Base-by-base conservation (phyloP, 305 asterid genomes). In the Fraxinus greggii region DNA sequence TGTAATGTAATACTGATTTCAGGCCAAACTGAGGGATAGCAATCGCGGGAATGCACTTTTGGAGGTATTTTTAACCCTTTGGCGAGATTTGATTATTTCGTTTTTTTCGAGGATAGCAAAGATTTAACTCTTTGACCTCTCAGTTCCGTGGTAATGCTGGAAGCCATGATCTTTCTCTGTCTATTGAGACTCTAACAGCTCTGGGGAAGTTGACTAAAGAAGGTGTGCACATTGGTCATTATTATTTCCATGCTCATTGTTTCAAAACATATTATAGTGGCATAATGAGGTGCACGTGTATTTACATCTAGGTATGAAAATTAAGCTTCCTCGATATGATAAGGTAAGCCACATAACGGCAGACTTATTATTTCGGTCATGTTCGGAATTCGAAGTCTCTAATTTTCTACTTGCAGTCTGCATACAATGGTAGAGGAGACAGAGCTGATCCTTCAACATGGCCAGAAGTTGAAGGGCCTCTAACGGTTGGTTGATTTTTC, bases 141-240 rank as follows among this genome's bases (percentile, higher is more conserved):
- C 87, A 96, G 99, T 89, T 86, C 31, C 98, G 98, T 80, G 99
- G 98, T 86, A 97, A 97, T 89, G 99, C 99, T 87, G 99, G 99
- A 88, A 97, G 99, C 90, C 98, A 97, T 84, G 99, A 97, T 88
- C 99, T 97, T 78, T 54, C 92, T 7, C 88, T 97, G 40, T 95
- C 98, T 31, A 85, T 91, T 69, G 95, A 94, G 86, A 93, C 98
- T 38, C 89, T 97, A 76, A 88, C 92, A 21, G 91, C 93, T 63
- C 82, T 97, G 56, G 82, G 81, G 78, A 90, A 89, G 78, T 86
- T 94, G 90, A 93, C 98, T 9, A 91, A 84, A 89, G 96, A 92
- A 93, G 98, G 98, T 92, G 83, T 84, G 84, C 33, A 13, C 23
- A 61, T 81, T 75, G 56, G n/a, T 79, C 78, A 23, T 76, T 82